Conservation (phyloP, 805 yeast species). For the Blastobotrys parvus region DNA sequence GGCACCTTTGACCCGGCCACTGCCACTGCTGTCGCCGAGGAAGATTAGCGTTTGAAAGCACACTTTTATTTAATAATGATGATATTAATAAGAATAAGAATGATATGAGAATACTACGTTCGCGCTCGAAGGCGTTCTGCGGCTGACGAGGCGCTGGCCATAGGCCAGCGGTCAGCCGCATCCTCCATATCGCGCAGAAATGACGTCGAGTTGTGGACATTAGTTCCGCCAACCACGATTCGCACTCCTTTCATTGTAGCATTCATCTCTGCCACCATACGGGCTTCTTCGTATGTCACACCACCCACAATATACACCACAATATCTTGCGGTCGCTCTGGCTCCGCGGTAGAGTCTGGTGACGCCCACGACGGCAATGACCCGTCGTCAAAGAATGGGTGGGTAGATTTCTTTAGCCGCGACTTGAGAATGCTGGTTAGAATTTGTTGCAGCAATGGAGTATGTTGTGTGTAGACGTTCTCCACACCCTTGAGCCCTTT, state of each 20-base stretch:
- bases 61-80: no score
- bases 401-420: constrained; percentile 31
- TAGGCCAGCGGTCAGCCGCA: constrained; percentile 32
- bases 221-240: constrained; percentile 74
- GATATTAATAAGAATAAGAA: no score
- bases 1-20: constrained; percentile 26
- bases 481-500: constrained; percentile 38
- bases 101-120: neutral
- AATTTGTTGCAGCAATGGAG: constrained; percentile 56
- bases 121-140: neutral
- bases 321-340: constrained; percentile 30
- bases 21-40: no score
- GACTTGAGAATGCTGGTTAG: constrained; percentile 36
- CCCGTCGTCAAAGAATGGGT: constrained; percentile 37
- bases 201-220: constrained; percentile 40
- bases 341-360: constrained; percentile 14
- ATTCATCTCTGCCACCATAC: constrained; percentile 68
- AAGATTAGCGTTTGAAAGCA: no score
- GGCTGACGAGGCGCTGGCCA: neutral
- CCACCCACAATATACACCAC: constrained; percentile 62
- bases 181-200: constrained; percentile 33
- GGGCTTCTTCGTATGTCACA: constrained; percentile 84
- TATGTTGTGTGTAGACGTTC: constrained; percentile 79
- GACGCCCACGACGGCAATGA: constrained; percentile 21
- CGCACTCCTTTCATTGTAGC: constrained; percentile 44